phyloP scores from a whole-genome alignment of 2,329 filamentous ascomycete genomes.

The Xylariaceae sp. region DNA sequence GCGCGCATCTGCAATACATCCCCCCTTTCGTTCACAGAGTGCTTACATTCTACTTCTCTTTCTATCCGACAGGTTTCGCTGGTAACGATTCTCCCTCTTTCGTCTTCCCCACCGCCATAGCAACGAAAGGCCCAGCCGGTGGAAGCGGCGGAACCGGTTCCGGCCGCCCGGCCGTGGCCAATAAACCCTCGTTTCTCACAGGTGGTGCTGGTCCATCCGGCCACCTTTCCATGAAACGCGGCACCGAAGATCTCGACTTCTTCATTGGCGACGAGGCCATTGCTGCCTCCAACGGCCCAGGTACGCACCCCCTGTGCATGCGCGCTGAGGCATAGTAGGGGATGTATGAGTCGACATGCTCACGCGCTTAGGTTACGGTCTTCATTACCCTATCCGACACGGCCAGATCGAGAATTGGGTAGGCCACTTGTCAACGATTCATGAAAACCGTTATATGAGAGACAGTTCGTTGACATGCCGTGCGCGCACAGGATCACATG shows the following conservation, averaged over 20 bases:
- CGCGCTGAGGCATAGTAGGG: slow-evolving; percentile 9
- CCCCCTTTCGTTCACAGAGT: neutral
- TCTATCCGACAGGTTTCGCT: slow-evolving; percentile 68
- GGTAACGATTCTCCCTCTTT: slow-evolving; percentile 99
- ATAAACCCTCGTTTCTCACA: slow-evolving; percentile 92
- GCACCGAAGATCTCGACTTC: slow-evolving; percentile 96
- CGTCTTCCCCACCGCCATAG: slow-evolving; percentile 98
- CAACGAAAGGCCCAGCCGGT: slow-evolving; percentile 75
- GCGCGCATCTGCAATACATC: slow-evolving; percentile 1
- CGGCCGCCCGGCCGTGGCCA: slow-evolving; percentile 82
- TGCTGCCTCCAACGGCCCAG: slow-evolving; percentile 74
- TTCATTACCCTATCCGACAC: slow-evolving; percentile 96
- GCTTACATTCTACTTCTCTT: slow-evolving; percentile 24
- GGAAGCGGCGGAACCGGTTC: slow-evolving; percentile 72
- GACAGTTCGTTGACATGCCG: slow-evolving; percentile 16
- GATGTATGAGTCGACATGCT: slow-evolving; percentile 7
- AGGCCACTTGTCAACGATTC: slow-evolving; percentile 19
- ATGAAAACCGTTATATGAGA: neutral
- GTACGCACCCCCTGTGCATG: slow-evolving; percentile 41
- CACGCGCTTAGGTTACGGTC: slow-evolving; percentile 65
- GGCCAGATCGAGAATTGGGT: slow-evolving; percentile 99
- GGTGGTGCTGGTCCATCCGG: slow-evolving; percentile 79
- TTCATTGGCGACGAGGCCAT: slow-evolving; percentile 98
- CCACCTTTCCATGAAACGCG: slow-evolving; percentile 84
- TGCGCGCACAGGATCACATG: slow-evolving; percentile 82